These are phyloP conservation scores for Penium margaritaceum DNA, from an alignment of 139 green algal species.

Conservation along the genomic window DNA sequence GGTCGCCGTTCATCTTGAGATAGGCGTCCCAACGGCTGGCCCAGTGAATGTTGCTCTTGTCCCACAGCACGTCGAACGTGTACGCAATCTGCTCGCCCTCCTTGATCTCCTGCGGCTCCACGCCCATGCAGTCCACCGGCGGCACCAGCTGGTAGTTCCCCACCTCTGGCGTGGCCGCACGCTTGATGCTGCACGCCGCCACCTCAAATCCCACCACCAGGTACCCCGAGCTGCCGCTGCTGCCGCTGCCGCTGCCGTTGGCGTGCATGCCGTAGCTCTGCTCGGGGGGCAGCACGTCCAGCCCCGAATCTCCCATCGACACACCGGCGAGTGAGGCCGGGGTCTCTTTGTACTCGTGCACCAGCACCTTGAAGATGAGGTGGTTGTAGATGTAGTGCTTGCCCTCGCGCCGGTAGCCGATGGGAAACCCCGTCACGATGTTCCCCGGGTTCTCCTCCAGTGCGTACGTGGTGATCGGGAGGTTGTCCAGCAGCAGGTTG, in stretches of 20 bases:
- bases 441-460: conserved; percentile 56
- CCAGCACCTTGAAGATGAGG: conserved; percentile 72
- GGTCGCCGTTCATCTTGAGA: conserved; percentile 71
- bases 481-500: conserved; percentile 89
- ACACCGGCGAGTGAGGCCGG: not conserved
- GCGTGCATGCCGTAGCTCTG: too few relatives aligned
- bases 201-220: conserved; percentile 90
- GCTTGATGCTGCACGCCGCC: conserved; percentile 58
- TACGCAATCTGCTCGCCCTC: conserved; percentile 68
- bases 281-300: conserved; percentile 13
- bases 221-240: conserved; percentile 46
- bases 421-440: conserved; percentile 75
- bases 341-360: conserved; percentile 64
- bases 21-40: conserved; percentile 88
- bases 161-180: not conserved
- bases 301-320: not conserved
- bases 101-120: conserved; percentile 52
- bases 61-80: conserved; percentile 88
- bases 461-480: conserved; percentile 81
- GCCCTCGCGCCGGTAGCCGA: conserved; percentile 62
- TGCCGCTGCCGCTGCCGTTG: not conserved
- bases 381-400: conserved; percentile 83
- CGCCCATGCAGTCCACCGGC: conserved; percentile 20
- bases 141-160: not conserved
- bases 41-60: conserved; percentile 74